Percentiles rank a stretch among this genome's conserved stretches.
Conservation (phyloP, 2,329 filamentous ascomycete genomes). For the Monosporascus ibericus region DNA sequence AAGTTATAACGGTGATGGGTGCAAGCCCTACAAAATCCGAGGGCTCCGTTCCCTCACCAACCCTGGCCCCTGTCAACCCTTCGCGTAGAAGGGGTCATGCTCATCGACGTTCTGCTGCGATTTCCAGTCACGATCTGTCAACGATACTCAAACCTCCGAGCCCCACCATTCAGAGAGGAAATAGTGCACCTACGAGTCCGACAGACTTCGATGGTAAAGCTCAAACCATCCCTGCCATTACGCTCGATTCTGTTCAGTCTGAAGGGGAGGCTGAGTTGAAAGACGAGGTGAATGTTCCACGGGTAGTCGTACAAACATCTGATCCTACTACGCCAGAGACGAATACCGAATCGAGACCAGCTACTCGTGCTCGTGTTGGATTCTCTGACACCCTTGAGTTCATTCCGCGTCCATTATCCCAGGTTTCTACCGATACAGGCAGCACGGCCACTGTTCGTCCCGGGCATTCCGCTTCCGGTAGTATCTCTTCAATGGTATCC, state of each 20-base stretch:
- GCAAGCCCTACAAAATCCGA: conserved; percentile 64
- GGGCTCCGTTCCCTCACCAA: conserved; percentile 50
- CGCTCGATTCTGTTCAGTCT: conserved; percentile 8
- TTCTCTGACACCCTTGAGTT: conserved; percentile 83
- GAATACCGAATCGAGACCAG: conserved; percentile 24
- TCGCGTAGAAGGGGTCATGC: conserved; percentile 61
- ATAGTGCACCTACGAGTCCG: conserved; percentile 60
- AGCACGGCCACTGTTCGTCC: conserved; percentile 66
- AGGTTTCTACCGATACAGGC: conserved; percentile 78
- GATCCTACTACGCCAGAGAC: conserved; percentile 20
- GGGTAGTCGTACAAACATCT: conserved; percentile 6
- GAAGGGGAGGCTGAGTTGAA: conserved; percentile 11
- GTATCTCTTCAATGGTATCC: conserved; percentile 72
- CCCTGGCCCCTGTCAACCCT: conserved; percentile 44
- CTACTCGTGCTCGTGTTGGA: conserved; percentile 61
- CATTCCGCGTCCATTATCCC: conserved; percentile 74
- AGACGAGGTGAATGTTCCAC: conserved; percentile 23
- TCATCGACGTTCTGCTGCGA: conserved; percentile 74
- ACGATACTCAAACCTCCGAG: conserved; percentile 57
- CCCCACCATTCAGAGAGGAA: conserved; percentile 46
- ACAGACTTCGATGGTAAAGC: conserved; percentile 36
- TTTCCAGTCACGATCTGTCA: conserved; percentile 78
- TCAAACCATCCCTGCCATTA: conserved; percentile 17
- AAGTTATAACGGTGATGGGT: conserved; percentile 56
- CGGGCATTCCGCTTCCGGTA: conserved; percentile 70